Percentiles rank a stretch among this genome's conserved stretches.
Evolutionary conservation across 345 rosid genomes (phyloP).

Genomic region (Pugionium dolabratum): DNA sequence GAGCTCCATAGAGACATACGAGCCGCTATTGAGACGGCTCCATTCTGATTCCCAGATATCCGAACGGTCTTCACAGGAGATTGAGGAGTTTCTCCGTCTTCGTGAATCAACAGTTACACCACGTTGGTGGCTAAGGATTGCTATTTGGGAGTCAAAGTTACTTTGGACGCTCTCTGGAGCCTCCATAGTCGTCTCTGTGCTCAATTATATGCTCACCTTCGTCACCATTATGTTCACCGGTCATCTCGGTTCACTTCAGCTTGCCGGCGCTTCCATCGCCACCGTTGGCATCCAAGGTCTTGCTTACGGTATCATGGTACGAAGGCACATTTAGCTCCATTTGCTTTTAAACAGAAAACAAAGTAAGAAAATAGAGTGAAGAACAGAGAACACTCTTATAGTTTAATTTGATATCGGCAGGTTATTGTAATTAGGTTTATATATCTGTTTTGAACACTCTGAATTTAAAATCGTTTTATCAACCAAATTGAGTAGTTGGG

Average conservation of each 20-base stretch:
- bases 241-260: conserved; percentile 69
- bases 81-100: conserved; percentile 66
- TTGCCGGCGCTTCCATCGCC: conserved; percentile 90
- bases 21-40: conserved; percentile 54
- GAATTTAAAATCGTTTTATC: no score
- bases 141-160: conserved; percentile 77
- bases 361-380: conserved; percentile 3
- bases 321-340: conserved; percentile 1
- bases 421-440: no score
- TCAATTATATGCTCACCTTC: conserved; percentile 84
- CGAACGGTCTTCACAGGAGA: conserved; percentile 53
- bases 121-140: conserved; percentile 73
- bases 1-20: conserved; percentile 43
- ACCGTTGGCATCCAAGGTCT: conserved; percentile 92
- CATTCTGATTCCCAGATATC: conserved; percentile 59
- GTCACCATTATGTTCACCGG: conserved; percentile 78
- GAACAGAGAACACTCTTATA: not conserved
- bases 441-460: no score
- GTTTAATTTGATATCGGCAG: no score
- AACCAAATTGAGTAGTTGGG: conserved; percentile 54
- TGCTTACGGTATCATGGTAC: conserved; percentile 93
- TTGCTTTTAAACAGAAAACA: no score
- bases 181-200: conserved; percentile 63
- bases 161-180: conserved; percentile 81
- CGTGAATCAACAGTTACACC: conserved; percentile 37